A percentile compares a stretch with the other conserved stretches of the same genome.
Evolutionary conservation across 2,329 filamentous ascomycete genomes (phyloP).

Genomic region (Plectosphaerella cucumerina): DNA sequence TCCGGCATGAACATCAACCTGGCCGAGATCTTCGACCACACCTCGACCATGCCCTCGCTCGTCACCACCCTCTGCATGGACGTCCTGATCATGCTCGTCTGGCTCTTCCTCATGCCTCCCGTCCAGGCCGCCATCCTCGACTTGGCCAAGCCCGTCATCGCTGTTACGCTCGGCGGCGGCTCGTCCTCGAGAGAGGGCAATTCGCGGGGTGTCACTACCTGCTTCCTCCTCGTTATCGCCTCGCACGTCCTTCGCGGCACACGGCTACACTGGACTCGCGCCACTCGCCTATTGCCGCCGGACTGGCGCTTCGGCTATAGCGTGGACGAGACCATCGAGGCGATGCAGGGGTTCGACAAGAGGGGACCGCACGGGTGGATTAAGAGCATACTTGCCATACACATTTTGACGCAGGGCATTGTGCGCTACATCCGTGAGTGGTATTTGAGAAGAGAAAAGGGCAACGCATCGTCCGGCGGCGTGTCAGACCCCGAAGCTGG

Average conservation of each 20-base stretch:
- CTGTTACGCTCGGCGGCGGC: slow-evolving; percentile 82
- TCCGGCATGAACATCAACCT: slow-evolving; percentile 77
- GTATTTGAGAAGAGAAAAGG: slow-evolving; percentile 59
- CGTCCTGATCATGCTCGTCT: slow-evolving; percentile 74
- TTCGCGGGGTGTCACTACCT: slow-evolving; percentile 67
- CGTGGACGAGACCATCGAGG: slow-evolving; percentile 44
- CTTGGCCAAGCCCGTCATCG: slow-evolving; percentile 88
- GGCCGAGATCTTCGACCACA: slow-evolving; percentile 87
- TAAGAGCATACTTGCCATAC: slow-evolving; percentile 65
- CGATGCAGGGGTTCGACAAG: slow-evolving; percentile 47
- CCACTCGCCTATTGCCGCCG: slow-evolving; percentile 41
- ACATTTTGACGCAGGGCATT: slow-evolving; percentile 70
- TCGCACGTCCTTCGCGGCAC: slow-evolving; percentile 49
- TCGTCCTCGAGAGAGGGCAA: slow-evolving; percentile 64
- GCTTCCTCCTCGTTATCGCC: slow-evolving; percentile 61
- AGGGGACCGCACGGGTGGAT: slow-evolving; percentile 61
- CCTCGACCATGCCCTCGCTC: slow-evolving; percentile 79
- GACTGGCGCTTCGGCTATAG: slow-evolving; percentile 40
- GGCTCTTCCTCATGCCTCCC: slow-evolving; percentile 83
- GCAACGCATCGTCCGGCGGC: slow-evolving; percentile 42
- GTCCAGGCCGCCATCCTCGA: slow-evolving; percentile 86
- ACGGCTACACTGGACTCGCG: slow-evolving; percentile 42
- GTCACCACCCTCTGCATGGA: slow-evolving; percentile 83
- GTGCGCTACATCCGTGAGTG: slow-evolving; percentile 67
- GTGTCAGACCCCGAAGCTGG: slow-evolving; percentile 60